phyloP scores from a whole-genome alignment of 2,329 filamentous ascomycete genomes.

The Diaporthe sp. region DNA sequence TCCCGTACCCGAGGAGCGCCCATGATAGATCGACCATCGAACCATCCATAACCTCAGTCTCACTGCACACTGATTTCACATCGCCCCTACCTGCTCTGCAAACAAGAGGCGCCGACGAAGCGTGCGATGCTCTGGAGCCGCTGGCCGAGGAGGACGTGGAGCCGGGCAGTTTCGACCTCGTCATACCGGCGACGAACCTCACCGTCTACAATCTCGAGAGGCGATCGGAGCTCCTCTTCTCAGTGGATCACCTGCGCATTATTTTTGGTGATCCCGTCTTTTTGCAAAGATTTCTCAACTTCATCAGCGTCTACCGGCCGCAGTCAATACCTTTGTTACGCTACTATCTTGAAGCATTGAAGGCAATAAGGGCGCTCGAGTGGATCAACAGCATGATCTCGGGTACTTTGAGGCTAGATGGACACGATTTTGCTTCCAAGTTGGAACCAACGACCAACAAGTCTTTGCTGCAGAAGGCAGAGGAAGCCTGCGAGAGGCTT shows the following conservation, averaged over 20 bases:
- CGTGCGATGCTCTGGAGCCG: conserved; percentile 62
- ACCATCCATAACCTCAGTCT: conserved; percentile 41
- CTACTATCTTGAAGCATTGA: conserved; percentile 80
- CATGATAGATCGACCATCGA: conserved; percentile 27
- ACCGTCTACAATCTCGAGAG: conserved; percentile 64
- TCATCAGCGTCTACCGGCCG: conserved; percentile 71
- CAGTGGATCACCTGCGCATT: conserved; percentile 60
- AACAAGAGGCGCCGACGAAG: conserved; percentile 68
- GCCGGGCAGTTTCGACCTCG: conserved; percentile 64
- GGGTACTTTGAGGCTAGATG: conserved; percentile 69
- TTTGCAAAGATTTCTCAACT: conserved; percentile 73
- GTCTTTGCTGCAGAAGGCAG: conserved; percentile 72
- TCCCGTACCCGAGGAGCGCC: conserved; percentile 3
- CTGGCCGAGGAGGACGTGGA: conserved; percentile 60
- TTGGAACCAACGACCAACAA: conserved; percentile 67
- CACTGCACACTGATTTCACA: conserved; percentile 38
- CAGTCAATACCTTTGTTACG: conserved; percentile 75
- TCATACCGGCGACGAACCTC: conserved; percentile 51
- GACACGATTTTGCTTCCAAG: conserved; percentile 67
- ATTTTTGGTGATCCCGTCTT: conserved; percentile 45
- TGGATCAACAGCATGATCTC: conserved; percentile 79
- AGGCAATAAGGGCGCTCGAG: conserved; percentile 78
- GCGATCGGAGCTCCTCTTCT: conserved; percentile 69
- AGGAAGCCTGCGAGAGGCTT: conserved; percentile 75
- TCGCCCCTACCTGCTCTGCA: conserved; percentile 51